A percentile compares a stretch with the other conserved stretches of the same genome.
Evolutionary conservation across 352 stramenopile genomes (phyloP).

Genomic region (Phytopythium litorale): DNA sequence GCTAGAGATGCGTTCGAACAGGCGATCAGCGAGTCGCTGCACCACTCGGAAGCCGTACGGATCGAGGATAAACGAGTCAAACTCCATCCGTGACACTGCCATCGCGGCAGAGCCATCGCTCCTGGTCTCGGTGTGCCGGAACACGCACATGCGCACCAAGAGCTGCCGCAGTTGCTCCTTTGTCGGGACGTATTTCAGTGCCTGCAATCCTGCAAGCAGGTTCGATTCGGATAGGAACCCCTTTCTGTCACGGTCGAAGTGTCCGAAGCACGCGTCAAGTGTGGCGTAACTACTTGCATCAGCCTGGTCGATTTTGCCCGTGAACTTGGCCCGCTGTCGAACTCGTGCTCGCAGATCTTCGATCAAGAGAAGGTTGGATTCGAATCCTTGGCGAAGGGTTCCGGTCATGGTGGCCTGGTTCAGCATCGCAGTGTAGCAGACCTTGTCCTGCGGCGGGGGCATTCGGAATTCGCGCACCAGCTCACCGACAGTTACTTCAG

Average conservation of each 20-base stretch:
- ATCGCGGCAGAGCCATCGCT: conserved; percentile 15
- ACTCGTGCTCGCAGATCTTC: conserved; percentile 47
- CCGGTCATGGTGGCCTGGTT: conserved; percentile 9
- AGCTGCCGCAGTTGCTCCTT: conserved; percentile 32
- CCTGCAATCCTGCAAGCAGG: conserved; percentile 31
- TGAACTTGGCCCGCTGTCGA: conserved; percentile 27
- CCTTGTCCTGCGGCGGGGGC: conserved; percentile 17
- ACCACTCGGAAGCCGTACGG: conserved; percentile 34
- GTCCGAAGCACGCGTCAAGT: conserved; percentile 51
- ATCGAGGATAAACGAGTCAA: conserved; percentile 75
- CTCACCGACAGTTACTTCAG: conserved; percentile 42
- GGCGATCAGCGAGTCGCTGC: conserved; percentile 25
- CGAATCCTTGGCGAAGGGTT: conserved; percentile 7
- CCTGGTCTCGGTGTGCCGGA: conserved; percentile 27
- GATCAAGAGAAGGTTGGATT: conserved; percentile 21
- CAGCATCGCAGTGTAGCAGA: conserved; percentile 40
- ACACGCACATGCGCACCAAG: conserved; percentile 36
- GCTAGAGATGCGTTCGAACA: conserved; percentile 20
- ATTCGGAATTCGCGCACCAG: conserved; percentile 53
- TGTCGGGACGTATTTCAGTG: conserved; percentile 39
- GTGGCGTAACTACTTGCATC: conserved; percentile 19
- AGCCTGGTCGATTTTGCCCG: conserved; percentile 24
- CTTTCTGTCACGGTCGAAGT: conserved; percentile 58
- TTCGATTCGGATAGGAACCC: conserved; percentile 41
- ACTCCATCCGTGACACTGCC: conserved; percentile 67